Percentiles rank a stretch among this genome's conserved stretches.
Conservation (phyloP, 371 early-diverging fungal genomes). For the Dichotomocladium elegans region DNA sequence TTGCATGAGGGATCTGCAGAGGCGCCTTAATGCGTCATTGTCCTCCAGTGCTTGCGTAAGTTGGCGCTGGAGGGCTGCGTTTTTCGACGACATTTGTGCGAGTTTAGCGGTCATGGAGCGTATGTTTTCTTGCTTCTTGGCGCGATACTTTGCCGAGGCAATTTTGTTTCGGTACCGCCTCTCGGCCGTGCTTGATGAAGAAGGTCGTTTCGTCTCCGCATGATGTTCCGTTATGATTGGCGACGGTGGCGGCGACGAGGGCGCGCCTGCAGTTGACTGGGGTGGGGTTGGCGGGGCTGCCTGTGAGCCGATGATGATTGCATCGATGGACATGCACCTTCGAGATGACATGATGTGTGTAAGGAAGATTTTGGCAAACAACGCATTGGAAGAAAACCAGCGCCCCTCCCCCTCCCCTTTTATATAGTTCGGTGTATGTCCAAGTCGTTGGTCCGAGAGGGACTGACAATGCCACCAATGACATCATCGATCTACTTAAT, state of each 20-base stretch:
- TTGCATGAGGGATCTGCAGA: conserved; percentile 22
- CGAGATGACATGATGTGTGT: neutral
- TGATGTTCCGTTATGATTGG: neutral
- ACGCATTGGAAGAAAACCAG: too few species aligned
- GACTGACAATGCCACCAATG: too few species aligned
- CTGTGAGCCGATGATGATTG: neutral
- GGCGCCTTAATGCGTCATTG: conserved; percentile 31
- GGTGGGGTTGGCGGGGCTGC: neutral
- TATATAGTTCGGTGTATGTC: too few species aligned
- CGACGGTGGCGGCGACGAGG: conserved; percentile 4
- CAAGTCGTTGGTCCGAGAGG: too few species aligned
- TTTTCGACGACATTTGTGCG: conserved; percentile 27
- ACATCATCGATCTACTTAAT: too few species aligned
- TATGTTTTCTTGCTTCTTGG: conserved; percentile 46
- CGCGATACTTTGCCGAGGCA: conserved; percentile 50
- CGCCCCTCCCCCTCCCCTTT: too few species aligned
- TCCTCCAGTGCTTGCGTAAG: conserved; percentile 31
- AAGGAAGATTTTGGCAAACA: neutral
- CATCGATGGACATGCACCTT: conserved; percentile 5
- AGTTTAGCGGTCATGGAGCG: conserved; percentile 41
- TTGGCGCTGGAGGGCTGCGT: conserved; percentile 28
- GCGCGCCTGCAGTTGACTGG: neutral
- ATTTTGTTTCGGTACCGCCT: conserved; percentile 49
- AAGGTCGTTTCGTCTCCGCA: neutral
- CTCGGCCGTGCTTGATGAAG: conserved; percentile 21